Conservation (phyloP, 306 rosid species). For the Leucaena leucocephala region DNA sequence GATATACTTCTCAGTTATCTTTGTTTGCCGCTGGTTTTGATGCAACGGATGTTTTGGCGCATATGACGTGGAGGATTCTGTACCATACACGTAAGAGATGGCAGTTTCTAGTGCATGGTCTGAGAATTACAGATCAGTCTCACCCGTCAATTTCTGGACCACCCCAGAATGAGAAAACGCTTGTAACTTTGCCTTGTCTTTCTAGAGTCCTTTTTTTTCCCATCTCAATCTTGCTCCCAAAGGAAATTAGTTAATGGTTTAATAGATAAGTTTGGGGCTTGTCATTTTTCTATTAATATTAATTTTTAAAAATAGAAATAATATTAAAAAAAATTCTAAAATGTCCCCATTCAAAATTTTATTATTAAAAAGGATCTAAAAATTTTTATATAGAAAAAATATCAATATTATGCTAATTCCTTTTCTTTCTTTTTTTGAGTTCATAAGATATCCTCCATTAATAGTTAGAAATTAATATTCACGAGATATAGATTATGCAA, state of each 20-base stretch:
- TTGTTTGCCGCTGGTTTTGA: not conserved
- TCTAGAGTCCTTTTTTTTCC: not conserved
- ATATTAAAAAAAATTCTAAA: no score
- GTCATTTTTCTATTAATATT: no score
- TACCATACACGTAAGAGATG: constrained; percentile 14
- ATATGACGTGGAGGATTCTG: constrained; percentile 29
- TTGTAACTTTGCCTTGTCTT: no score
- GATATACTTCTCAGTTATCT: not conserved
- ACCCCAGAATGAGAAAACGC: not conserved
- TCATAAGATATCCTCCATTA: no score
- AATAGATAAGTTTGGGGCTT: not conserved
- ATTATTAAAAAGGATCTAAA: no score
- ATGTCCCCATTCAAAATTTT: no score
- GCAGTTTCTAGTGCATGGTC: constrained; percentile 19
- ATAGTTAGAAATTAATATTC: no score
- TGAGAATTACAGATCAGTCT: not conserved
- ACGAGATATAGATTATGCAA: no score
- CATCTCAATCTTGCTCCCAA: not conserved
- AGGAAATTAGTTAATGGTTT: not conserved
- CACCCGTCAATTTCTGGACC: not conserved
- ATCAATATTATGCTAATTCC: no score
- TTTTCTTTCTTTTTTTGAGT: no score
- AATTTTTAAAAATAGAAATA: no score
- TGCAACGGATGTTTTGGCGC: not conserved
- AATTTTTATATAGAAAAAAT: no score